Evolutionary conservation across 2,329 filamentous ascomycete genomes (phyloP).

Genomic region (Penicillium sp.): DNA sequence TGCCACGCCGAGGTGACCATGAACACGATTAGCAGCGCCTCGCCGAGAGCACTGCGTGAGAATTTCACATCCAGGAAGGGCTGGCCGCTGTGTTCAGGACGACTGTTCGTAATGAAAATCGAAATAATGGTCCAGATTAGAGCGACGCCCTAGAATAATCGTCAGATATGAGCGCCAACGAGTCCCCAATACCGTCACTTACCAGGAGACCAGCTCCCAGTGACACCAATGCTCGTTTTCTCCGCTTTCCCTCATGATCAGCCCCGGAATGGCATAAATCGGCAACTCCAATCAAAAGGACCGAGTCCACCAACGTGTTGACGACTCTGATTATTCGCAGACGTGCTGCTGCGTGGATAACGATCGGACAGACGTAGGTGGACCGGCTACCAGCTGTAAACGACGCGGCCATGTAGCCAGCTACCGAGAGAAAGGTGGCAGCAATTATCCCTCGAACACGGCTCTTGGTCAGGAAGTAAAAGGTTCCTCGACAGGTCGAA

Average conservation of each 20-base stretch:
- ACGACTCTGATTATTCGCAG: constrained; percentile 39
- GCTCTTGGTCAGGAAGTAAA: constrained; percentile 30
- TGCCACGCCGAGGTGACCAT: constrained; percentile 37
- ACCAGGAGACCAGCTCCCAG: constrained; percentile 32
- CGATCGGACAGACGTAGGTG: constrained; percentile 49
- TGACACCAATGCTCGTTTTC: constrained; percentile 24
- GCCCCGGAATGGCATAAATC: constrained; percentile 26
- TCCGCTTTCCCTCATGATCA: constrained; percentile 20
- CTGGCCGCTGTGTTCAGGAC: constrained; percentile 38
- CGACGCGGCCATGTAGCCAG: constrained; percentile 36
- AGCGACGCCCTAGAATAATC: constrained; percentile 31
- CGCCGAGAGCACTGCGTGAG: constrained; percentile 37
- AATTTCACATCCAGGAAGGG: constrained; percentile 37
- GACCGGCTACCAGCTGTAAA: constrained; percentile 39
- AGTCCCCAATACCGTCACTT: constrained; percentile 9
- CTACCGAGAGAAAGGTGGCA: constrained; percentile 36
- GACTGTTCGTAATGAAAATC: constrained; percentile 32
- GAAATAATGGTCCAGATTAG: constrained; percentile 35
- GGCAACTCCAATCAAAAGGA: constrained; percentile 35
- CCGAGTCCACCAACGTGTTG: constrained; percentile 40
- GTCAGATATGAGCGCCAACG: constrained; percentile 2
- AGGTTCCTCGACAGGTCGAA: constrained; percentile 30
- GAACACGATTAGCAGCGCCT: constrained; percentile 33
- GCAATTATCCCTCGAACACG: constrained; percentile 39
- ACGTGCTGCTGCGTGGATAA: constrained; percentile 29